Evolutionary conservation across 805 yeast species (phyloP).

Genomic region (Candida gorgasii): DNA sequence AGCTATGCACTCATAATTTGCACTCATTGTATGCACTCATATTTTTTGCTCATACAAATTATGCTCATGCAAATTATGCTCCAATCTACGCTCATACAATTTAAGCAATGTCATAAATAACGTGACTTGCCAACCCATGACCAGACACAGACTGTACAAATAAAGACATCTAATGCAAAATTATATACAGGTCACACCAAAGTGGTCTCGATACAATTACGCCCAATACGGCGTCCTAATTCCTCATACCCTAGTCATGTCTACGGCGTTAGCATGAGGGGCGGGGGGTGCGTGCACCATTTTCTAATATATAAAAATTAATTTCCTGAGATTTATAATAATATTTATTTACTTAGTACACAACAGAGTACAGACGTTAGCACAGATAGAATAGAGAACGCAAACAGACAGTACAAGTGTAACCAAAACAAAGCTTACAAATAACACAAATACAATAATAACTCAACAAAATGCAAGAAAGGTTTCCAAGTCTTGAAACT

Average conservation of each 20-base stretch:
- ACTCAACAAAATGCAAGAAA: slow-evolving; percentile 1
- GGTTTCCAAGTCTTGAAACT: slow-evolving; percentile 9
- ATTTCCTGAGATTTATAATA: slow-evolving; percentile 1
- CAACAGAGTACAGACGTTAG: too few relatives aligned
- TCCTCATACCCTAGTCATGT: slow-evolving; percentile 2
- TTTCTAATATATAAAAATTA: slow-evolving; percentile 1
- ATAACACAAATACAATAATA: neutral
- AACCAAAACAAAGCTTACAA: neutral
- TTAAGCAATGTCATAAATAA: too few relatives aligned
- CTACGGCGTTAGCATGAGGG: slow-evolving; percentile 3
- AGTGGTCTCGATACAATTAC: neutral
- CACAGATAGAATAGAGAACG: too few relatives aligned
- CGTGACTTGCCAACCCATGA: too few relatives aligned
- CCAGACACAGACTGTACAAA: too few relatives aligned
- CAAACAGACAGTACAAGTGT: too few relatives aligned
- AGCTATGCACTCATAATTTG: too few relatives aligned
- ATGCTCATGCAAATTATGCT: too few relatives aligned
- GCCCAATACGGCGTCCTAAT: neutral
- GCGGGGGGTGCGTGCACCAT: slow-evolving; percentile 4
- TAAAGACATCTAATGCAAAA: too few relatives aligned
- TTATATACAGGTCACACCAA: neutral
- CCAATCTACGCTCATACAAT: too few relatives aligned
- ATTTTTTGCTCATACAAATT: too few relatives aligned
- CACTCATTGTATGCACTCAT: too few relatives aligned
- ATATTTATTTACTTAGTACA: neutral